These are phyloP conservation scores for Mycena kentingensis DNA, from an alignment of 768 basidiomycete genomes.

Conservation along the genomic window DNA sequence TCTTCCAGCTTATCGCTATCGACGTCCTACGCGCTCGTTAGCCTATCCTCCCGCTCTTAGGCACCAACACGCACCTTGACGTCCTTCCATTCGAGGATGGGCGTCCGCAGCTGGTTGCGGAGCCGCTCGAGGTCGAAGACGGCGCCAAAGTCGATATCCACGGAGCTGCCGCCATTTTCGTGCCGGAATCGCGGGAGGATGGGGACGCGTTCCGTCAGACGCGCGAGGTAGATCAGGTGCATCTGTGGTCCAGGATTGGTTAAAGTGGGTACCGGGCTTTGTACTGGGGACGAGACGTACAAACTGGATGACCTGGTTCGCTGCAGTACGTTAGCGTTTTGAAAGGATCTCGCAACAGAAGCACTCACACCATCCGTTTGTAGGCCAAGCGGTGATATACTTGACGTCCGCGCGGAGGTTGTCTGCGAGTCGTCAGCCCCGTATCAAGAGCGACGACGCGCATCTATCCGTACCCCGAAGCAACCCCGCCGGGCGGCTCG, in stretches of 20 bases:
- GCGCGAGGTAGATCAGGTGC: conserved; percentile 38
- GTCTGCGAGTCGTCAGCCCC: conserved; percentile 36
- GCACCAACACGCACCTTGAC: conserved; percentile 37
- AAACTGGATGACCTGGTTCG: conserved; percentile 12
- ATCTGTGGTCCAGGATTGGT: conserved; percentile 21
- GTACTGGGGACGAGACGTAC: not conserved
- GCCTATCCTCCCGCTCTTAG: no score
- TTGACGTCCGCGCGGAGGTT: conserved; percentile 46
- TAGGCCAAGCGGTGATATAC: conserved; percentile 50
- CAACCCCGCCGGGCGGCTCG: no score
- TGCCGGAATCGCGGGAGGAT: conserved; percentile 38
- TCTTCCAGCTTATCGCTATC: conserved; percentile 20
- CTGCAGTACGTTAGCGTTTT: not conserved
- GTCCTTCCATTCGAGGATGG: conserved; percentile 41
- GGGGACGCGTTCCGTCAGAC: conserved; percentile 37
- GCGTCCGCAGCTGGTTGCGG: conserved; percentile 26
- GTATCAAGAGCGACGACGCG: no score
- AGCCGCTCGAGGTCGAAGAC: conserved; percentile 39
- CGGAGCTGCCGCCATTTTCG: conserved; percentile 27
- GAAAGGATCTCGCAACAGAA: conserved; percentile 33
- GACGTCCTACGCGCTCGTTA: conserved; percentile 32
- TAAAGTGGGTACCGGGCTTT: not conserved
- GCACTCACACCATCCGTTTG: conserved; percentile 53
- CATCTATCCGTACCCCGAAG: no score
- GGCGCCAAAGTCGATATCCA: conserved; percentile 31